Evolutionary conservation across 495 filamentous ascomycete species (phyloP).

Genomic region (Tirmania nivea): DNA sequence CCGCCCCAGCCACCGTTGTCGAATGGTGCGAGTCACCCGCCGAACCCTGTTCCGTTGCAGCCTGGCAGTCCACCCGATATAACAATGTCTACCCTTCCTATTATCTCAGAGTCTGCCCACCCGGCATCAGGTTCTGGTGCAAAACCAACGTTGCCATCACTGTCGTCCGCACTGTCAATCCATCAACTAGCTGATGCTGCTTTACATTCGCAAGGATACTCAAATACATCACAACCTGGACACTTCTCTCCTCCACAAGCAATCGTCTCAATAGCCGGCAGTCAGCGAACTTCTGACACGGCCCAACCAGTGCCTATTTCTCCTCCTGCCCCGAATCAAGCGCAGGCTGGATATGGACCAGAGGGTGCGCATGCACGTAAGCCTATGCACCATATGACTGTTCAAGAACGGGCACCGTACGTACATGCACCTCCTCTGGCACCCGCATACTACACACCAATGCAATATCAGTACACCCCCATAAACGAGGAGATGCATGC

Average conservation of each 20-base stretch:
- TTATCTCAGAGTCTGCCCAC: no score
- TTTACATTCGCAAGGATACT: slow-evolving; percentile 9
- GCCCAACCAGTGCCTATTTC: slow-evolving; percentile 6
- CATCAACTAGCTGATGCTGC: slow-evolving; percentile 18
- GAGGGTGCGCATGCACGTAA: slow-evolving; percentile 14
- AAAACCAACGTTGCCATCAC: slow-evolving; percentile 11
- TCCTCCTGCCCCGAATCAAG: slow-evolving; percentile 5
- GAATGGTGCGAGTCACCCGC: slow-evolving; percentile 8
- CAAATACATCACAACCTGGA: slow-evolving; percentile 16
- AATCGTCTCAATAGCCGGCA: no score
- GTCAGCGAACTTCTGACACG: neutral
- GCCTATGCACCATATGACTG: slow-evolving; percentile 12
- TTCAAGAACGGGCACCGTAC: slow-evolving; percentile 8
- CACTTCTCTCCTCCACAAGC: slow-evolving; percentile 12
- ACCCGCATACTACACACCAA: slow-evolving; percentile 8
- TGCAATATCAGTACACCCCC: slow-evolving; percentile 9
- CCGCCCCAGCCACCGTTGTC: slow-evolving; percentile 5
- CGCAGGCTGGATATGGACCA: slow-evolving; percentile 10
- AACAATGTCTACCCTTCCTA: neutral
- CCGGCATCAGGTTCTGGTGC: no score
- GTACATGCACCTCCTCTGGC: slow-evolving; percentile 3
- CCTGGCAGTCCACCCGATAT: slow-evolving; percentile 11
- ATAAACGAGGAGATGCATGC: slow-evolving; percentile 10
- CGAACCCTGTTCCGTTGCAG: neutral
- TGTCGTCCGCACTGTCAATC: slow-evolving; percentile 17